Evolutionary conservation across 2,329 filamentous ascomycete genomes (phyloP).

Genomic region (Diaporthe ampelina): DNA sequence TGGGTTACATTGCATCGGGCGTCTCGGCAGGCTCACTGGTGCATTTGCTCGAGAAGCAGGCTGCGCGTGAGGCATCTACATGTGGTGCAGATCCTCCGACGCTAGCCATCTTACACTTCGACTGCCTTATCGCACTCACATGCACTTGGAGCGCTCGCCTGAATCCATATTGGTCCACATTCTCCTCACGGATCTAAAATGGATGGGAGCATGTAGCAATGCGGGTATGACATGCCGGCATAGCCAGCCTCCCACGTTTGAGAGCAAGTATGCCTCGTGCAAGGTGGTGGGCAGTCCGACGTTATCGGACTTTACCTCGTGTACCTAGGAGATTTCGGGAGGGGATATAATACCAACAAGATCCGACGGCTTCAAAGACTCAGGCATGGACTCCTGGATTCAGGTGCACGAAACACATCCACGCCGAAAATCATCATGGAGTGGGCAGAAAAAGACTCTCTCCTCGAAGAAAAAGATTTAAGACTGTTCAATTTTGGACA

Average conservation of each 20-base stretch:
- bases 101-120: background rate
- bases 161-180: background rate
- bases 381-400: background rate
- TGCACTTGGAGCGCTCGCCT: background rate
- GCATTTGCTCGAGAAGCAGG: background rate
- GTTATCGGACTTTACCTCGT: background rate
- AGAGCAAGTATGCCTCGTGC: background rate
- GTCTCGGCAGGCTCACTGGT: background rate
- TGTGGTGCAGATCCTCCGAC: background rate
- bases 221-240: background rate
- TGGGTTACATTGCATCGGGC: background rate
- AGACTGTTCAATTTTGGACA: background rate
- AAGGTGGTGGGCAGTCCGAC: background rate
- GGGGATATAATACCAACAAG: background rate
- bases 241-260: background rate
- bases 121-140: background rate
- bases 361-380: background rate
- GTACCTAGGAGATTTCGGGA: background rate
- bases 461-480: background rate
- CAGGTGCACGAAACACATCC: background rate
- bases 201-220: background rate
- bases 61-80: background rate
- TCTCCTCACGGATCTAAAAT: background rate
- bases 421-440: background rate
- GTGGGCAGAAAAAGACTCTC: background rate